Percentiles rank a stretch among this genome's conserved stretches.
Evolutionary conservation across 768 basidiomycete genomes (phyloP).

Genomic region (Kwoniella heveanensis): DNA sequence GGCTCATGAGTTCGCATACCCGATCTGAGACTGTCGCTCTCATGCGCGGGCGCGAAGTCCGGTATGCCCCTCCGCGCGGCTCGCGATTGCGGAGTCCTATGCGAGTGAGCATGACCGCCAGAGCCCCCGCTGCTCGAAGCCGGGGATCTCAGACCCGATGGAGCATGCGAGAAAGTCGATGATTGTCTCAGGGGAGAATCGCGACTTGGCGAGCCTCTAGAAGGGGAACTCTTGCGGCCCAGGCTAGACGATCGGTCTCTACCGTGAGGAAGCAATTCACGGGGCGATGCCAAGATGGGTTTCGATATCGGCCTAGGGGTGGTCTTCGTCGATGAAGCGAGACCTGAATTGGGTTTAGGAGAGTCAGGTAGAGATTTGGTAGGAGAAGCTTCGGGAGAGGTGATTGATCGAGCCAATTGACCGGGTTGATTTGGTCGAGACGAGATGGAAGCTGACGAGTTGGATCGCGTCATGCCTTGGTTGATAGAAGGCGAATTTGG

Average conservation of each 20-base stretch:
- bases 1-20: background rate
- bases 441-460: conserved; percentile 21
- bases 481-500: conserved; percentile 56
- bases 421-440: background rate
- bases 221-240: conserved; percentile 24
- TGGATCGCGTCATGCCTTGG: conserved; percentile 25
- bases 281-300: conserved; percentile 15
- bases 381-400: conserved; percentile 19
- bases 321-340: conserved; percentile 12
- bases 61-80: conserved; percentile 13
- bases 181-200: conserved; percentile 34
- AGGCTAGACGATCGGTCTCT: conserved; percentile 26
- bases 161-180: conserved; percentile 13
- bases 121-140: conserved; percentile 5
- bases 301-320: conserved; percentile 7
- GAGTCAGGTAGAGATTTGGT: background rate
- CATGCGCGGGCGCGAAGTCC: conserved; percentile 4
- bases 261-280: conserved; percentile 14
- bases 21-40: conserved; percentile 15
- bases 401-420: background rate
- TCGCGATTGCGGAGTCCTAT: conserved; percentile 26
- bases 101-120: conserved; percentile 9
- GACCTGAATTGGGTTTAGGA: background rate
- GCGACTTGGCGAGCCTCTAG: conserved; percentile 26
- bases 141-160: conserved; percentile 20